Base-by-base conservation (phyloP, 108 stramenopile species). In the Nitzschia sp. region DNA sequence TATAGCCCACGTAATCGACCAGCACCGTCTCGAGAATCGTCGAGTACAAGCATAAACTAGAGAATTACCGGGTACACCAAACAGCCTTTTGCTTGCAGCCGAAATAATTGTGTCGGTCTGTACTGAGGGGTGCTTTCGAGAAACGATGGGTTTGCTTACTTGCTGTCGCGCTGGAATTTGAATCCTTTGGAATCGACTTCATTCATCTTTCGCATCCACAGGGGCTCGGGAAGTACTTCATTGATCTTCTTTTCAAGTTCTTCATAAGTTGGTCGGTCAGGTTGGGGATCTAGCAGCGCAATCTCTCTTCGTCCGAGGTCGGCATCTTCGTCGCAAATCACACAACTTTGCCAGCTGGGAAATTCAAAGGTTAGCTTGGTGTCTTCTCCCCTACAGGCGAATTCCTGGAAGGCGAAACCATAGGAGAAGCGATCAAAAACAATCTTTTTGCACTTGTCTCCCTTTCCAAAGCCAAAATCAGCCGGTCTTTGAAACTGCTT, bases 121-220 rank as follows among this genome's bases (percentile, higher is more conserved):
- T 42, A 42, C 9, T 42, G 6, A 9, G 38, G 13, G 38, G 13
- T 13, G 6, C 38, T 42, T 42, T 42, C 38, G 13, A 13, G 38
- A 13, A 42, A 13, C 13, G 38, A 42, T 9, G 6, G 38, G 6
- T 9, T 42, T 42, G 13, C 11, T 19, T 51, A 17, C 13, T 51
- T 51, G 11, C 49, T 4, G 21, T 19, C 49, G 13, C 86, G 66
- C 34, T 87, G 86, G 30, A 87, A 87, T 59, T 87, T 87, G 46
- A 87, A 69, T 54, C 86, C 86, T 46, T 87, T 87, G 26, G 60
- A 64, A 30, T 77, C 68, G 2, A 64, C 86, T 61, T 87, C 86
- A 4, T 59, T 68, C 80, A 87, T 87, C 72, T 80, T 87, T 64
- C 86, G 66, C 86, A 87, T 84, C 86, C 86, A 87, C 15, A 87